Evolutionary conservation across 225 moss, liverwort and hornwort genomes (phyloP).

Genomic region (Rhytidiadelphus loreus): DNA sequence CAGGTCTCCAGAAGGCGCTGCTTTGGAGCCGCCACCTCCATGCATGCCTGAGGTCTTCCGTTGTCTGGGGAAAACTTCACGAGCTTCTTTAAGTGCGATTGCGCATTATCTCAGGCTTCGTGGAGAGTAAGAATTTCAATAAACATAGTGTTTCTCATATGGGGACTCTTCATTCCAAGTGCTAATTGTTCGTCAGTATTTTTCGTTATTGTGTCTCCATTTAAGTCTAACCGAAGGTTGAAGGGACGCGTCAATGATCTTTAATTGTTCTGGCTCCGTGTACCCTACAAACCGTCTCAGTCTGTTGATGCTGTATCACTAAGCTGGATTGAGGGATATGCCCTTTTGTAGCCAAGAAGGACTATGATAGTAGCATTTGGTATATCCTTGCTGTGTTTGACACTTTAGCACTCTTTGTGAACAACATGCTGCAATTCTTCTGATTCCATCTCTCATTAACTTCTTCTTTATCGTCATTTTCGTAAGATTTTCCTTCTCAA

Average conservation of each 20-base stretch:
- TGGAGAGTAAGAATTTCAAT: conserved; percentile 58
- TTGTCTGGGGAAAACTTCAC: conserved; percentile 77
- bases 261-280: neutral
- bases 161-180: neutral
- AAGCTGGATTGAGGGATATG: neutral
- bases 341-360: neutral
- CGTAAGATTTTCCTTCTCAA: neutral
- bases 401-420: neutral
- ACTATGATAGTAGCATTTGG: neutral
- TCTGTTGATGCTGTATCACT: neutral
- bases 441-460: neutral
- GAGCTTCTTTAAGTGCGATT: conserved; percentile 77
- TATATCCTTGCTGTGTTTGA: neutral
- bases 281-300: neutral
- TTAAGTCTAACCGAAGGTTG: neutral
- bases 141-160: neutral
- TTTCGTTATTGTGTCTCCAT: neutral
- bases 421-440: neutral
- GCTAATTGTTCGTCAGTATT: neutral
- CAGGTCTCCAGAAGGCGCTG: conserved; percentile 36
- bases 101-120: conserved; percentile 82
- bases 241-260: neutral
- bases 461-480: neutral
- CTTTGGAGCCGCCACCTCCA: conserved; percentile 67
- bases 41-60: conserved; percentile 84